These are phyloP conservation scores for Monascus ruber DNA, from an alignment of 2,329 filamentous ascomycete genomes.

Conservation along the genomic window DNA sequence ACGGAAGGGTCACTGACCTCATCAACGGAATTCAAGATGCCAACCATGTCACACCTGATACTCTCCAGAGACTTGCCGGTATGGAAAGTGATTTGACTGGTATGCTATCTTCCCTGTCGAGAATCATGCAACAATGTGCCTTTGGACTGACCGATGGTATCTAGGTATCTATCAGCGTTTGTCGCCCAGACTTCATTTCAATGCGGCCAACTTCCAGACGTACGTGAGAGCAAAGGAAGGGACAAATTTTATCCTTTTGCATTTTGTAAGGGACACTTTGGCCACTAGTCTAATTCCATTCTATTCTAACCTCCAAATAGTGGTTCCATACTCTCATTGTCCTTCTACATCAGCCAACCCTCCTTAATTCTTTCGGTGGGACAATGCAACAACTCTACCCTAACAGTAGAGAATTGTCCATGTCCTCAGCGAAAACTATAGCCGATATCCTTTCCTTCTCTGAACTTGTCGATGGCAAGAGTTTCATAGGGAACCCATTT, in stretches of 20 bases:
- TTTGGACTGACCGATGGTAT: constrained; percentile 1
- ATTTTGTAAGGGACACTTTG: constrained; percentile 41
- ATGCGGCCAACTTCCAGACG: constrained; percentile 73
- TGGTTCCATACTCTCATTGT: constrained; percentile 86
- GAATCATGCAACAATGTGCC: not conserved
- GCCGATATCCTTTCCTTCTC: constrained; percentile 80
- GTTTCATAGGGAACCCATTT: constrained; percentile 78
- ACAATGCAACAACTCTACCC: constrained; percentile 61
- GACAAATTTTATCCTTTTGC: constrained; percentile 74
- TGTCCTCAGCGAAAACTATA: constrained; percentile 86
- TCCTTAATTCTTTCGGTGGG: constrained; percentile 65
- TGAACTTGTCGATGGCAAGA: constrained; percentile 73
- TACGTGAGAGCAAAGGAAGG: constrained; percentile 72
- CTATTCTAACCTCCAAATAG: constrained; percentile 11
- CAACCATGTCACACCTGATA: constrained; percentile 63
- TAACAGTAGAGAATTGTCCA: constrained; percentile 68
- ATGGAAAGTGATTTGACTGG: constrained; percentile 70
- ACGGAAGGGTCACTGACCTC: constrained; percentile 72
- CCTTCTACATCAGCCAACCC: constrained; percentile 69
- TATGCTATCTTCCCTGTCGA: constrained; percentile 24
- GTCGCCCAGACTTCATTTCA: constrained; percentile 66
- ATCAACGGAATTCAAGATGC: constrained; percentile 68
- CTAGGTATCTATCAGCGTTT: constrained; percentile 57
- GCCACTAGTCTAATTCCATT: not conserved
- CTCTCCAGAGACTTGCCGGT: constrained; percentile 57